Base-by-base conservation (phyloP, 129 eudicot species). In the Lactuca saligna region DNA sequence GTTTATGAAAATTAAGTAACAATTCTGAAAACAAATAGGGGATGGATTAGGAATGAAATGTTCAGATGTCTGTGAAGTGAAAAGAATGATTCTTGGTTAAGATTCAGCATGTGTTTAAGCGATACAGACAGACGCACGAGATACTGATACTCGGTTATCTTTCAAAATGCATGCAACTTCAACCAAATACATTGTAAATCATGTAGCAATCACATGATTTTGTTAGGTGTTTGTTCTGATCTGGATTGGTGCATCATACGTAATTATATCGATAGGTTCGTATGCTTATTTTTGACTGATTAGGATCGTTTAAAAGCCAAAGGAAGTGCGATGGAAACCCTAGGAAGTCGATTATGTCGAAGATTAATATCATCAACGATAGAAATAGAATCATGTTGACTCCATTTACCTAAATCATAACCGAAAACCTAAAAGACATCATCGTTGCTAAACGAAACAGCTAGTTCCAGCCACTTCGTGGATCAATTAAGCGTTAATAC, bases 261-360 rank as follows among this genome's bases (percentile, higher is more conserved):
- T 17, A 49, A 65, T 32, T 3, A 64, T 15, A 74, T 53, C 56
- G 35, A 59, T 53, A 12, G 42, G 5, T 31, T 2, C 14, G 39
- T 58, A 16, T 13, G 71, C 34, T 74, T 17, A 16, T 42, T 64
- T 64, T 65, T 31, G 65, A 65, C 50, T 31, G 50, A 58, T 20
- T 57, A 49, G 44, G 53, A 8, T 75, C 55, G 17, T 15, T 33
- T 17, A n/a, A 8, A 41, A 57, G 3, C 39, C 55, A 34, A 72
- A 72, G n/a, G n/a, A 60, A 55, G 58, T 9, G 49, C 41, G 58
- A 56, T 13, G 15, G 58, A 67, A 74, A 75, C 69, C 63, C 80
- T 75, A 75, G 68, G 10, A 25, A 37, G 44, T 48, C 62, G 62
- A 66, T 57, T 20, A 56, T 17, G 32, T 46, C 31, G 31, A 57